phyloP scores from a whole-genome alignment of 257 asterid species.

The Gynochthodes officinalis region DNA sequence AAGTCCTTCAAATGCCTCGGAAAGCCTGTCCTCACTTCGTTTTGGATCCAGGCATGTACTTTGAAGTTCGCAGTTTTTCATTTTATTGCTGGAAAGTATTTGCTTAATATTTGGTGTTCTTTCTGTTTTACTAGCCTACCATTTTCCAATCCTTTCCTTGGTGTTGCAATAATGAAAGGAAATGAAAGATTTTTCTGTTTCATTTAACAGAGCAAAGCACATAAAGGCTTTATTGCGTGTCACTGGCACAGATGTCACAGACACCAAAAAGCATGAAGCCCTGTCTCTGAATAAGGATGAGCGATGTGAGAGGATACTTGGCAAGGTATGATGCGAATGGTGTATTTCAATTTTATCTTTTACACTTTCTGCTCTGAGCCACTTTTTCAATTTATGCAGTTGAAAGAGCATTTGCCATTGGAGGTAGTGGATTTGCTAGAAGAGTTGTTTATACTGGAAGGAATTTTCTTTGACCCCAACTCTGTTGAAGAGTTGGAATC shows the following conservation, averaged over 20 bases:
- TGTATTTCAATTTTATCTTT: constrained; percentile 10
- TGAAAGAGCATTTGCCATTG: constrained; percentile 47
- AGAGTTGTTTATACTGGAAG: constrained; percentile 60
- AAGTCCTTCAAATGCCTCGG: constrained; percentile 69
- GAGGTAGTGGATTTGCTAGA: constrained; percentile 68
- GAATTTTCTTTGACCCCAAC: constrained; percentile 60
- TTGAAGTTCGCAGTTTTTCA: background rate
- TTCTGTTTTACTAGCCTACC: background rate
- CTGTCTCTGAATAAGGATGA: constrained; percentile 35
- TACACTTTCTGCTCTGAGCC: constrained; percentile 21
- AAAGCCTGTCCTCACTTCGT: constrained; percentile 79
- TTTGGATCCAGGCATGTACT: constrained; percentile 72
- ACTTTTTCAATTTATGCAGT: constrained; percentile 31
- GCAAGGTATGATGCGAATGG: constrained; percentile 40
- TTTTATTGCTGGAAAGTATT: background rate
- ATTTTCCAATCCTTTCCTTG: background rate
- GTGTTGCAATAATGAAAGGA: constrained; percentile 4
- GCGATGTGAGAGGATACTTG: constrained; percentile 54
- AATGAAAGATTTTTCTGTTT: constrained; percentile 14
- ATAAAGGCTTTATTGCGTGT: constrained; percentile 51
- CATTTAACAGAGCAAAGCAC: constrained; percentile 69
- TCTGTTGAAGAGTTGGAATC: constrained; percentile 56
- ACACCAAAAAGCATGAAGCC: constrained; percentile 21
- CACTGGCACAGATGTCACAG: constrained; percentile 40
- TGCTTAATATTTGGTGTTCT: background rate